These are phyloP conservation scores for Hanseniaspora vineae DNA, from an alignment of 805 yeast genomes.

Conservation along the genomic window DNA sequence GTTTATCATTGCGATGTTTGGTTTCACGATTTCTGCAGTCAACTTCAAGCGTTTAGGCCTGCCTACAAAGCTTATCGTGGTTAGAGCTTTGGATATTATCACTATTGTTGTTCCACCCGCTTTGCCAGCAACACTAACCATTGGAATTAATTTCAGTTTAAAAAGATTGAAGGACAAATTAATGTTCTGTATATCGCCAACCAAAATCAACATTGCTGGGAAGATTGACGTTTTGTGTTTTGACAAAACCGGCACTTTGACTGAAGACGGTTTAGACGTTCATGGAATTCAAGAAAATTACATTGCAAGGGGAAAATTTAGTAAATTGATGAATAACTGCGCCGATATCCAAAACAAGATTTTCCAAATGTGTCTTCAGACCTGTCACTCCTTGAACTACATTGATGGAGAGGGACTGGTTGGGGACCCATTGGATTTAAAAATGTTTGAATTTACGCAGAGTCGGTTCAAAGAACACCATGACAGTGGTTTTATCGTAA, in stretches of 20 bases:
- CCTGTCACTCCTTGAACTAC: slow-evolving; percentile 77
- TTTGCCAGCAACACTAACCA: slow-evolving; percentile 90
- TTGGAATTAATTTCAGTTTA: slow-evolving; percentile 90
- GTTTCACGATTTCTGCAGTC: slow-evolving; percentile 71
- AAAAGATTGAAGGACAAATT: slow-evolving; percentile 52
- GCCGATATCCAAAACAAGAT: slow-evolving; percentile 3
- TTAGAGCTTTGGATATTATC: slow-evolving; percentile 85
- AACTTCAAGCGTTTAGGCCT: slow-evolving; percentile 72
- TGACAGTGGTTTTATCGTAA: slow-evolving; percentile 24
- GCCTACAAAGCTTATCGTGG: slow-evolving; percentile 52
- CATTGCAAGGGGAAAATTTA: slow-evolving; percentile 1
- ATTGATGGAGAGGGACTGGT: slow-evolving; percentile 60
- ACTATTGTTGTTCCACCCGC: slow-evolving; percentile 99
- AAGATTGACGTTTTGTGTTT: slow-evolving; percentile 82
- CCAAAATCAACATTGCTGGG: slow-evolving; percentile 92
- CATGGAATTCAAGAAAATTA: slow-evolving; percentile 39
- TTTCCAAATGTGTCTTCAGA: slow-evolving; percentile 25
- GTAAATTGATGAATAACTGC: slow-evolving; percentile 11
- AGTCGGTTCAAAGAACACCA: slow-evolving; percentile 64
- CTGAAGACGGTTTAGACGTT: slow-evolving; percentile 93
- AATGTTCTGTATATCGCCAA: slow-evolving; percentile 87
- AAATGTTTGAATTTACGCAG: slow-evolving; percentile 83
- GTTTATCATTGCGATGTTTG: slow-evolving; percentile 73
- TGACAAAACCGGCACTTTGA: slow-evolving; percentile 94
- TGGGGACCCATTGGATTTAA: slow-evolving; percentile 89